Base-by-base conservation (phyloP, 106 monocot genomes). In the Apostasia ramifera region DNA sequence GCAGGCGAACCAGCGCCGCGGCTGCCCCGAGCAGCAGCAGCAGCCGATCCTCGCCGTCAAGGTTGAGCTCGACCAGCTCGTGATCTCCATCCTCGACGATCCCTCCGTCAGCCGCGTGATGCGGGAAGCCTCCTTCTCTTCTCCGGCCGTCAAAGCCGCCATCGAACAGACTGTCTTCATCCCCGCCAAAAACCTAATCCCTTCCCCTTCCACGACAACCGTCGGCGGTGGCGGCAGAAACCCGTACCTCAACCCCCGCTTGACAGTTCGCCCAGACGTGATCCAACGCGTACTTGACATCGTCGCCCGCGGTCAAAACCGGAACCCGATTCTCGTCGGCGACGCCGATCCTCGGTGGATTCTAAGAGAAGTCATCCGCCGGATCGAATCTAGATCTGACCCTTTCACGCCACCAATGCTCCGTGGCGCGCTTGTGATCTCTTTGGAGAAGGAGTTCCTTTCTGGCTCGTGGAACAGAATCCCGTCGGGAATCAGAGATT, bases 41-140 rank as follows among this genome's bases (percentile, higher is more conserved):
- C 85, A 83, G 71, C 91, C 91, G 47, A 67, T 92, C 14, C 74
- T 92, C 50, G 92, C 92, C 11, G 83, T 92, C 44, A 92, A 92
- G 76, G 88, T 92, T 4, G 88, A 92, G 76, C 77, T 92, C 7
- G 92, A 88, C 53, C 88, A 88, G 72, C 79, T 92, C 43, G 55
- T 92, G 15, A 55, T 88, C 45, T 92, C 88, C 47, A 92, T 92
- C 66, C 82, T 92, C 14, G 91, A 90, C 53, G 94, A 90, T 56
- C 94, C 90, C 6, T 80, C 84, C 14, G 94, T 94, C n/a, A 90
- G 90, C 67, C 77, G 87, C 67, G 94, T 90, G 80, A 94, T 94
- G 90, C 69, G 85, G 15, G 87, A 87, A 74, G 90, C 90, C 9
- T 74, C 81, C 67, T 87, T 94, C 73, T 94, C 90, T 4, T 78